Percentiles rank a stretch among this genome's conserved stretches.
Evolutionary conservation across 2,329 filamentous ascomycete genomes (phyloP).

Genomic region (Fusarium tupiense): DNA sequence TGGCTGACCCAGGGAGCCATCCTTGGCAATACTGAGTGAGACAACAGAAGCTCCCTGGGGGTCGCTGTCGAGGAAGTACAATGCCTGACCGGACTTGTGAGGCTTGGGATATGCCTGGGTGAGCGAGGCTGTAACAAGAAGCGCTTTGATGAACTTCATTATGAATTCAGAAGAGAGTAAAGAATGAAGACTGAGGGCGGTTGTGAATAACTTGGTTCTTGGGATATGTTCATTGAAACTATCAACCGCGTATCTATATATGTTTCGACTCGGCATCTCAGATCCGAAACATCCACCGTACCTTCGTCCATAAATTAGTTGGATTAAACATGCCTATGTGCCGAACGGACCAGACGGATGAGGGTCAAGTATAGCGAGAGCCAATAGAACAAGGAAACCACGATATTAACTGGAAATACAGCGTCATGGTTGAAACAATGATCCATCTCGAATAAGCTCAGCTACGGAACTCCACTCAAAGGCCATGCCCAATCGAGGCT

Average conservation of each 20-base stretch:
- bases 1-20: background rate
- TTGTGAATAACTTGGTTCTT: background rate
- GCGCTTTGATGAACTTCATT: background rate
- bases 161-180: background rate
- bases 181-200: no score
- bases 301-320: background rate
- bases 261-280: background rate
- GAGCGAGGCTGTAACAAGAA: background rate
- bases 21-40: background rate
- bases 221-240: background rate
- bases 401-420: background rate
- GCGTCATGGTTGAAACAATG: background rate
- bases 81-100: background rate
- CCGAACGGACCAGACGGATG: background rate
- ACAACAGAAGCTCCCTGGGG: slow-evolving; percentile 7
- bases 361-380: background rate
- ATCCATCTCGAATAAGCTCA: background rate
- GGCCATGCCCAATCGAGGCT: background rate
- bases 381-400: background rate
- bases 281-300: background rate
- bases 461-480: background rate
- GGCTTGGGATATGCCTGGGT: background rate
- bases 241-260: background rate
- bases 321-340: background rate
- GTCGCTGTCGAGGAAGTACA: slow-evolving; percentile 15